phyloP scores from a whole-genome alignment of 257 asterid species.

The Ehretia macrophylla region DNA sequence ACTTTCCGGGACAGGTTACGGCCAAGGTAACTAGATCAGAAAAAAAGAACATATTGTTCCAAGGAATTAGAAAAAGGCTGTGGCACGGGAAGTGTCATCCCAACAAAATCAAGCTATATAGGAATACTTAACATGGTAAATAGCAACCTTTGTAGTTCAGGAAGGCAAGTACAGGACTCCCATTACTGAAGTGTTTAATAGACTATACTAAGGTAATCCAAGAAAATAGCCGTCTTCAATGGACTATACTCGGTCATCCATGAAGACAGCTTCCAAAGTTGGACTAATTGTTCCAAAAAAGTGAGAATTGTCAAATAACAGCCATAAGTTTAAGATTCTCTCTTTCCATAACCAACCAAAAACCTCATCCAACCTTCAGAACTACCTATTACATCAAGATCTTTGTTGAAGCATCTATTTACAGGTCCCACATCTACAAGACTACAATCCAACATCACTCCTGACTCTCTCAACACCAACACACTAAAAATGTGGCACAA shows the following conservation, averaged over 20 bases:
- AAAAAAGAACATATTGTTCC: too few species aligned
- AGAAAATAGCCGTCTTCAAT: conserved; percentile 4
- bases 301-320: conserved; percentile 20
- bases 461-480: conserved; percentile 10
- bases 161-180: neutral
- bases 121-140: neutral
- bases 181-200: neutral
- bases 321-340: conserved; percentile 35
- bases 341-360: conserved; percentile 26
- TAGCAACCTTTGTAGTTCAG: too few species aligned
- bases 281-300: conserved; percentile 12
- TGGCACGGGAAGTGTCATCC: too few species aligned
- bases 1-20: too few species aligned
- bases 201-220: conserved; percentile 10
- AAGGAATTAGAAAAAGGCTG: too few species aligned
- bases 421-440: conserved; percentile 54
- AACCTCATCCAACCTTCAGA: conserved; percentile 20
- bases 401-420: conserved; percentile 41
- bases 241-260: conserved; percentile 9
- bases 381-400: conserved; percentile 32
- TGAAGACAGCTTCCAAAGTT: conserved; percentile 7
- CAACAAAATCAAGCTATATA: too few species aligned
- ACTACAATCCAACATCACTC: conserved; percentile 26
- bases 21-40: too few species aligned
- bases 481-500: conserved; percentile 12